A percentile compares a stretch with the other conserved stretches of the same genome.
These are phyloP conservation scores for Stagonosporopsis cucurbitacearum DNA, from an alignment of 2,329 filamentous ascomycete genomes.

Conservation along the genomic window DNA sequence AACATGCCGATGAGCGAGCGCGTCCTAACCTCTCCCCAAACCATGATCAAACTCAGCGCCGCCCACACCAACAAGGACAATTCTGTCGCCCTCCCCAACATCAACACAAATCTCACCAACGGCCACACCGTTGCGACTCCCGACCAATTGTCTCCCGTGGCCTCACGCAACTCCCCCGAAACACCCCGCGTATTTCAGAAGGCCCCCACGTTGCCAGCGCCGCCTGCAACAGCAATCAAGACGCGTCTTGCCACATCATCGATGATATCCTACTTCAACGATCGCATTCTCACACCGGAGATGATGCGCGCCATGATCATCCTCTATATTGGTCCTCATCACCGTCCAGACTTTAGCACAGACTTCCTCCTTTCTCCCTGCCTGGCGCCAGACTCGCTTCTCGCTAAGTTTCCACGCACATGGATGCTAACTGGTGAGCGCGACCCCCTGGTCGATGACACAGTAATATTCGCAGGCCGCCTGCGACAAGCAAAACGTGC, in stretches of 20 bases:
- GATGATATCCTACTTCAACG: conserved; percentile 99
- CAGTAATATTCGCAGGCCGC: conserved; percentile 90
- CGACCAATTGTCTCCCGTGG: conserved; percentile 25
- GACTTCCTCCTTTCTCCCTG: conserved; percentile 92
- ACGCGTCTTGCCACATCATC: conserved; percentile 92
- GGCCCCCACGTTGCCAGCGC: conserved; percentile 38
- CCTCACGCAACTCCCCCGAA: conserved; percentile 8
- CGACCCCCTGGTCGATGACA: conserved; percentile 95
- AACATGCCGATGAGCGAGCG: conserved; percentile 28
- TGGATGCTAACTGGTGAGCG: conserved; percentile 95
- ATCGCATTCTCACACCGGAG: conserved; percentile 90
- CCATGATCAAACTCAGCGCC: conserved; percentile 48
- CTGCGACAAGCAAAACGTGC: conserved; percentile 78
- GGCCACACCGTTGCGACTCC: conserved; percentile 31
- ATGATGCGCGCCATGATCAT: conserved; percentile 99
- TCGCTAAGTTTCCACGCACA: conserved; percentile 89
- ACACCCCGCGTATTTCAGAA: conserved; percentile 31
- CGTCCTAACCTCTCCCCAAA: conserved; percentile 43
- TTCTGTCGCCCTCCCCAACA: conserved; percentile 21
- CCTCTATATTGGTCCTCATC: conserved; percentile 91
- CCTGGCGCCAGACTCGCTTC: conserved; percentile 81
- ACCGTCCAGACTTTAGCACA: conserved; percentile 88
- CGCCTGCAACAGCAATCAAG: conserved; percentile 62
- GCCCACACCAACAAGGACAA: conserved; percentile 47
- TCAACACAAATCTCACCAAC: conserved; percentile 33